phyloP scores from a whole-genome alignment of 352 stramenopile species.

The Paralagenidium karlingii region DNA sequence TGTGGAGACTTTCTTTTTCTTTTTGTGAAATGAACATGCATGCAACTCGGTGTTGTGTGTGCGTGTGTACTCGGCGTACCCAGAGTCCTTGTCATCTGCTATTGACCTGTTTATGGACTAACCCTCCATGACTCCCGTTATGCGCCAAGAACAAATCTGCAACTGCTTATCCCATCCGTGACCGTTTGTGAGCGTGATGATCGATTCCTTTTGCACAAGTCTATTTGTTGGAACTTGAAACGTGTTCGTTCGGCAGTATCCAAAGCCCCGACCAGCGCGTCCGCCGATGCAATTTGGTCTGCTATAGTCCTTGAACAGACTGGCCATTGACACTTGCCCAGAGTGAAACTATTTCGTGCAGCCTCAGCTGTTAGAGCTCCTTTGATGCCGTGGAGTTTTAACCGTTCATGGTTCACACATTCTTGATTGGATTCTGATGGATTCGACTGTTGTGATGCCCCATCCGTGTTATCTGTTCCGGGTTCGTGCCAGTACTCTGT shows the following conservation, averaged over 20 bases:
- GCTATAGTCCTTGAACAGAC: conserved; percentile 91
- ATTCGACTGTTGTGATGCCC: conserved; percentile 34
- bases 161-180: conserved; percentile 43
- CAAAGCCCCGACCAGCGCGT: conserved; percentile 25
- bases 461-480: conserved; percentile 88
- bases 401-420: conserved; percentile 89
- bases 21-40: too few species aligned
- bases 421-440: conserved; percentile 48
- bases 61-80: conserved; percentile 32
- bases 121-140: conserved; percentile 86
- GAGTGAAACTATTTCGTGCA: conserved; percentile 60
- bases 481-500: conserved; percentile 73
- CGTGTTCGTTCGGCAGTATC: too few species aligned
- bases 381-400: conserved; percentile 44
- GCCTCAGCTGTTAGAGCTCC: conserved; percentile 83
- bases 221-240: too few species aligned
- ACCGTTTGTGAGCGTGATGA: too few species aligned
- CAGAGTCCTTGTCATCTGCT: conserved; percentile 77
- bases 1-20: too few species aligned
- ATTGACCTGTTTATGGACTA: conserved; percentile 82
- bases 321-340: conserved; percentile 86
- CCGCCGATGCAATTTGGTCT: conserved; percentile 66
- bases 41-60: conserved; percentile 9
- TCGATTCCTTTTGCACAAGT: too few species aligned
- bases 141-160: conserved; percentile 50